These are phyloP conservation scores for Chlorella sp. DNA, from an alignment of 139 green algal genomes.

Conservation along the genomic window DNA sequence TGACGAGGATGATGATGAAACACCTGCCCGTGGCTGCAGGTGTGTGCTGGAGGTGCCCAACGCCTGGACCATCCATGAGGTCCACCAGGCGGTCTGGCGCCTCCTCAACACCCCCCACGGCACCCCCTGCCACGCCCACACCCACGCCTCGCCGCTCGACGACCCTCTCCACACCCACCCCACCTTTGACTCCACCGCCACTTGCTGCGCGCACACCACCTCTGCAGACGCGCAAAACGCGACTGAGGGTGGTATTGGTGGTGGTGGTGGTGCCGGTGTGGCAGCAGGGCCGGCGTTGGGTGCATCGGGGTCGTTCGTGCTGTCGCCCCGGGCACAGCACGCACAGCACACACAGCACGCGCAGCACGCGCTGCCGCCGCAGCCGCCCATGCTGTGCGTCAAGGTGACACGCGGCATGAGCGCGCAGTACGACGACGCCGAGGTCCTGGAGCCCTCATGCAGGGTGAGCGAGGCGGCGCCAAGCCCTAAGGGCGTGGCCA, in stretches of 20 bases:
- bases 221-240: no score
- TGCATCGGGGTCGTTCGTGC: no score
- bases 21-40: background rate
- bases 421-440: constrained; percentile 8
- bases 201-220: no score
- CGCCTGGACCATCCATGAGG: constrained; percentile 34
- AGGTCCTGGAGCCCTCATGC: constrained; percentile 9
- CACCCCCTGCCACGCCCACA: no score
- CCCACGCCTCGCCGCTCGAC: no score
- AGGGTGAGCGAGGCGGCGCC: constrained; percentile 15
- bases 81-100: constrained; percentile 34
- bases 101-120: background rate
- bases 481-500: background rate
- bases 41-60: constrained; percentile 36
- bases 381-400: background rate
- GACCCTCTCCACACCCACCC: no score
- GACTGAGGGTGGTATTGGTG: no score
- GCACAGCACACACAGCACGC: no score
- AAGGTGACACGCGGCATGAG: background rate
- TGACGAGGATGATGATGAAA: background rate
- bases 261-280: no score
- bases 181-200: no score
- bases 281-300: no score
- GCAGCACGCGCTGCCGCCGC: background rate
- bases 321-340: no score